phyloP scores from a whole-genome alignment of 805 yeast genomes.

The Yarrowia sp. region DNA sequence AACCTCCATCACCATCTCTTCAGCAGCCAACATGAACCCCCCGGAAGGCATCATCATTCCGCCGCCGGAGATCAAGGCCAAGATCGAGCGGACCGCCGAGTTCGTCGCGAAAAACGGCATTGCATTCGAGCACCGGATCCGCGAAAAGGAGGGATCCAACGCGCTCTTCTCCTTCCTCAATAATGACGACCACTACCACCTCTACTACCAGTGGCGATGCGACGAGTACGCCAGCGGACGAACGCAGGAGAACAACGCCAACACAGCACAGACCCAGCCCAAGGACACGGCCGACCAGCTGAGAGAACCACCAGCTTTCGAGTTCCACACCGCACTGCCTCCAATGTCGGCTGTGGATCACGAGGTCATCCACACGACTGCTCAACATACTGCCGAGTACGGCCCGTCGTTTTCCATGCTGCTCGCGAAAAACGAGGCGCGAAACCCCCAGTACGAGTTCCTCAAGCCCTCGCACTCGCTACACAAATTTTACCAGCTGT shows the following conservation, averaged over 20 bases:
- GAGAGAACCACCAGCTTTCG: slow-evolving; percentile 35
- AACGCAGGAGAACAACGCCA: neutral
- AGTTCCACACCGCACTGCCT: slow-evolving; percentile 39
- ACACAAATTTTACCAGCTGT: slow-evolving; percentile 49
- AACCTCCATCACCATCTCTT: slow-evolving; percentile 6
- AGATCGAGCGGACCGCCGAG: slow-evolving; percentile 68
- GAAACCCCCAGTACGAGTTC: slow-evolving; percentile 64
- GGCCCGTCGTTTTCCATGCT: slow-evolving; percentile 48
- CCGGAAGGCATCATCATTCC: slow-evolving; percentile 48
- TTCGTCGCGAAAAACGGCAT: slow-evolving; percentile 70
- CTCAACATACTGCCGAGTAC: slow-evolving; percentile 62
- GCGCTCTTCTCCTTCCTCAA: slow-evolving; percentile 64
- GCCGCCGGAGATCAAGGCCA: slow-evolving; percentile 52
- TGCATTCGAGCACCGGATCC: slow-evolving; percentile 57
- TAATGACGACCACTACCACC: slow-evolving; percentile 53
- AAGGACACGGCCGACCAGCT: slow-evolving; percentile 24
- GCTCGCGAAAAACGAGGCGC: slow-evolving; percentile 39
- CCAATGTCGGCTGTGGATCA: slow-evolving; percentile 61
- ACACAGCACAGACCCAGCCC: neutral
- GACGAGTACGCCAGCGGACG: slow-evolving; percentile 34
- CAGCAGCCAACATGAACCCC: slow-evolving; percentile 30
- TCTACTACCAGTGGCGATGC: slow-evolving; percentile 54
- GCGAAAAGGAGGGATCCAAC: slow-evolving; percentile 46
- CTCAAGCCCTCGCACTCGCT: slow-evolving; percentile 59
- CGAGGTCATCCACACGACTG: slow-evolving; percentile 68